These are phyloP conservation scores for Aspergillus phoenicis DNA, from an alignment of 2,329 filamentous ascomycete genomes.

Conservation along the genomic window DNA sequence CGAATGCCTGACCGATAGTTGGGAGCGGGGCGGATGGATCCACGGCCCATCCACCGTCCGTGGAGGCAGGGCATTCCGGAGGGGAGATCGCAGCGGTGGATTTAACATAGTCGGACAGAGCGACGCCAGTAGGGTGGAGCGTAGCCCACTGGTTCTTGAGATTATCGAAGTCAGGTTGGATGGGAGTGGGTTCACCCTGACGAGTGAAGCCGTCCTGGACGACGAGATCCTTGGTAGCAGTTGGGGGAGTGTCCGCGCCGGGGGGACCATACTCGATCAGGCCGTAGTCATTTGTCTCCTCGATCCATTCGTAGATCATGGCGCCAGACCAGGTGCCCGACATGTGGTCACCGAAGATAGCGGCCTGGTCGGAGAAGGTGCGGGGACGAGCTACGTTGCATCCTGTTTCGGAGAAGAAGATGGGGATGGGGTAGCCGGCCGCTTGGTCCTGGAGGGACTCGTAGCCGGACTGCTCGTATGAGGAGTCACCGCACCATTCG, in stretches of 20 bases:
- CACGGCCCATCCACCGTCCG: slow-evolving; percentile 70
- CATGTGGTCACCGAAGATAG: slow-evolving; percentile 78
- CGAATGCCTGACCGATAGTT: slow-evolving; percentile 60
- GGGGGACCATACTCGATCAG: slow-evolving; percentile 72
- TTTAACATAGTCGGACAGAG: slow-evolving; percentile 66
- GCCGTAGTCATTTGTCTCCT: slow-evolving; percentile 81
- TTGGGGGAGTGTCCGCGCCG: slow-evolving; percentile 56
- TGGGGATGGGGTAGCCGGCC: slow-evolving; percentile 73
- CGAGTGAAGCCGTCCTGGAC: slow-evolving; percentile 68
- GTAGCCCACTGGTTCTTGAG: slow-evolving; percentile 76
- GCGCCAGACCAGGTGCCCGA: slow-evolving; percentile 69
- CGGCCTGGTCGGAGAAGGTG: slow-evolving; percentile 64
- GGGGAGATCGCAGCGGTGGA: slow-evolving; percentile 63
- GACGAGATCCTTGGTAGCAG: slow-evolving; percentile 47
- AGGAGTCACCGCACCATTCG: slow-evolving; percentile 68
- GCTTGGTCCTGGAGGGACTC: slow-evolving; percentile 66
- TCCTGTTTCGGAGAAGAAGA: slow-evolving; percentile 88
- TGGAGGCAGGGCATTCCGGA: slow-evolving; percentile 70
- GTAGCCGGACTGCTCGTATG: slow-evolving; percentile 70
- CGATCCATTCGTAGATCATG: slow-evolving; percentile 88
- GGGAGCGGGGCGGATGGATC: slow-evolving; percentile 71
- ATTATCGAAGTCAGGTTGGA: slow-evolving; percentile 76
- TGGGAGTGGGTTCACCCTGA: slow-evolving; percentile 71
- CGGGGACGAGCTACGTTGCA: slow-evolving; percentile 63
- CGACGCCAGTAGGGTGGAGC: slow-evolving; percentile 69